Base-by-base conservation (phyloP, 2,329 filamentous ascomycete genomes). In the Penicillium sclerotigenum region DNA sequence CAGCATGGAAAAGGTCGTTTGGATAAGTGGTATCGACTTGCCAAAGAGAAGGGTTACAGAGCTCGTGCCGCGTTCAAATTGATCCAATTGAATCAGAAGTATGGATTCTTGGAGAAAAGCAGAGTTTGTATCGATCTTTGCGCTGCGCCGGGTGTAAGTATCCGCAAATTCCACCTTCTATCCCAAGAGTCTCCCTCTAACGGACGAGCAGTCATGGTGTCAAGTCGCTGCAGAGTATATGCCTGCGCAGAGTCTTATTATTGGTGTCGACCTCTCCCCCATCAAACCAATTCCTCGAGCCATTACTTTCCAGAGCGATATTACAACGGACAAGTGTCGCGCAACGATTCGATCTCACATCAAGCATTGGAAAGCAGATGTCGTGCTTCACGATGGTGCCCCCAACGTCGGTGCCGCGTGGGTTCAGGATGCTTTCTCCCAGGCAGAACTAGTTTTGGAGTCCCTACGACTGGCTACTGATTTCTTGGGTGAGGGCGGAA, bases 1-100 rank as follows among this genome's bases (percentile, higher is more conserved):
- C 64, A 84, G 83, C 89, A 96, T 79, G 93, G 91, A 79, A 97
- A 97, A 80, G 93, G 93, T 76, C 92, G 93, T 84, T 83, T 97
- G 70, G 94, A 99, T 78, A 97, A 97, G 78, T 97, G 92, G 90
- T 99, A 97, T 79, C 93, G 92, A 73, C 87, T 97, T 69, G 94
- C 94, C 59, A 99, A 99, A 77, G 94, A 99, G 75, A 97, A 97
- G 77, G 94, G 94, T 60, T 99, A 97, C 73, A 84, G 94, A 69
- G 93, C 94, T 59, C 85, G 94, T 83, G 92, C 94, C 66, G 92
- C 94, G 54, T 97, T 97, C 83, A 99, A 99, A 79, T 79, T 99
- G 67, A 93, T 99, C 65, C 93, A 99, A 75, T 80, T 99, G 68
- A 99, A 99, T 80, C 97, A 97, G 79, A 97, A 97, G 74, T 99